Percentiles rank a stretch among this genome's conserved stretches.
Evolutionary conservation across 2,329 filamentous ascomycete species (phyloP).

Genomic region (Epichloe baconii): DNA sequence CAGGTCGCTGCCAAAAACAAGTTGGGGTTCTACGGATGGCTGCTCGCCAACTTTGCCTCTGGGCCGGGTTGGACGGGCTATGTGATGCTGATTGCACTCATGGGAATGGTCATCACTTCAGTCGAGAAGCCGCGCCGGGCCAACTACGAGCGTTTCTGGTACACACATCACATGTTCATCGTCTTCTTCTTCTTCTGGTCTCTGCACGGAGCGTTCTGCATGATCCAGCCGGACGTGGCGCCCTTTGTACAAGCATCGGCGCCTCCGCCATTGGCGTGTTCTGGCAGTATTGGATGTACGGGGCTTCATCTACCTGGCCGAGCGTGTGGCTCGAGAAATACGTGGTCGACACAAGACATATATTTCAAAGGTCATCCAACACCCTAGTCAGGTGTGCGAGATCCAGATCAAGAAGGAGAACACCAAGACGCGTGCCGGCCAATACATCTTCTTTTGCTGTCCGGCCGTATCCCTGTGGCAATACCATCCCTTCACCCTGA

Average conservation of each 20-base stretch:
- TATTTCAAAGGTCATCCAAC: conserved; percentile 80
- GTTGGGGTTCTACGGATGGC: conserved; percentile 64
- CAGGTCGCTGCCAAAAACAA: conserved; percentile 63
- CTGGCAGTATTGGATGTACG: conserved; percentile 84
- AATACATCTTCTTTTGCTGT: conserved; percentile 84
- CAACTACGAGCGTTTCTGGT: conserved; percentile 86
- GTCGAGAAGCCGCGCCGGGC: conserved; percentile 64
- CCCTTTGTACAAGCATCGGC: conserved; percentile 60
- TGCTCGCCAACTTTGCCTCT: conserved; percentile 64
- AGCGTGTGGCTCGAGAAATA: conserved; percentile 65
- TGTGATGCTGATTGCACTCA: conserved; percentile 66
- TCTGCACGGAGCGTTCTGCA: conserved; percentile 80
- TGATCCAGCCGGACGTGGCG: conserved; percentile 74
- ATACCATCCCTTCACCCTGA: conserved; percentile 78
- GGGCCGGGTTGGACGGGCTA: conserved; percentile 81
- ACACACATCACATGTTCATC: conserved; percentile 78
- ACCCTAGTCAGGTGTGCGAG: conserved; percentile 78
- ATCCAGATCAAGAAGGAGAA: conserved; percentile 88
- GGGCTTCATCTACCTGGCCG: conserved; percentile 71
- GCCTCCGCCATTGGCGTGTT: conserved; percentile 60
- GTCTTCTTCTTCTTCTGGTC: conserved; percentile 86
- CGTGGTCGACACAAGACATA: conserved; percentile 73
- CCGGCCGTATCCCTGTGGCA: conserved; percentile 79
- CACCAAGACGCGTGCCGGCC: conserved; percentile 67
- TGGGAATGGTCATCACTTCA: conserved; percentile 66